Evolutionary conservation across 164 flowering plant species (phyloP), one percentile per base, ranked within the genome.

Genomic region (Aristolochia fimbriata): DNA sequence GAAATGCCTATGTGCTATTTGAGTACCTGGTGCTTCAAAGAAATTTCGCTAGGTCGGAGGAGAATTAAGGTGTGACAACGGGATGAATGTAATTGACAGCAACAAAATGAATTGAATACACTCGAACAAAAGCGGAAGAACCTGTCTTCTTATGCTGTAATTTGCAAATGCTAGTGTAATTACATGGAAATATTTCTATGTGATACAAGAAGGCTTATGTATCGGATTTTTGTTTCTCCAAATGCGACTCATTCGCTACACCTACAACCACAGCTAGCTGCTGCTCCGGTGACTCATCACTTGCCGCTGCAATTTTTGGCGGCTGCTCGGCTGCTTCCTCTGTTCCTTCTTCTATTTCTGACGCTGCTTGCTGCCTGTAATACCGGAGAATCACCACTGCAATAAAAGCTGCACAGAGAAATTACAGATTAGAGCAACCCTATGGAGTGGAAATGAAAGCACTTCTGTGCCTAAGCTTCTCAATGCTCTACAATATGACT

Each of bases 371-470:
- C 72, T 85, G 88, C 64, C 77, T 74, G 63, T 64, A 68, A 69
- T 73, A 81, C 33, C 84, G 80, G 23, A 87, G 47, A 66, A 87
- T 55, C 33, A 87, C 96, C 63, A 86, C 62, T 50, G 70, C 70
- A 57, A 91, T 65, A 66, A 91, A 91, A 70, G 84, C 97, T 91
- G 83, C 79, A 76, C 49, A 60, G 55, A 20, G 24, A n/a, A 6
- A 14, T 49, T 51, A 27, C 10, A 14, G 12, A 19, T 51, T 47
- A n/a, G 46, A 8, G 15, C 43, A 13, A 9, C 19, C n/a, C 2
- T 55, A 55, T 9, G 14, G 7, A 9, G 30, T 21, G 19, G 52
- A 49, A 49, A 2, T 20, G 2, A 15, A 49, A 52, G n/a, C 6
- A 51, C 51, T 15, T 15, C n/a, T n/a, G n/a, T n/a, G n/a, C n/a